Percentiles rank a stretch among this genome's conserved stretches.
Conservation (phyloP, 2,329 filamentous ascomycete species). For the Magnaporthiopsis poae region DNA sequence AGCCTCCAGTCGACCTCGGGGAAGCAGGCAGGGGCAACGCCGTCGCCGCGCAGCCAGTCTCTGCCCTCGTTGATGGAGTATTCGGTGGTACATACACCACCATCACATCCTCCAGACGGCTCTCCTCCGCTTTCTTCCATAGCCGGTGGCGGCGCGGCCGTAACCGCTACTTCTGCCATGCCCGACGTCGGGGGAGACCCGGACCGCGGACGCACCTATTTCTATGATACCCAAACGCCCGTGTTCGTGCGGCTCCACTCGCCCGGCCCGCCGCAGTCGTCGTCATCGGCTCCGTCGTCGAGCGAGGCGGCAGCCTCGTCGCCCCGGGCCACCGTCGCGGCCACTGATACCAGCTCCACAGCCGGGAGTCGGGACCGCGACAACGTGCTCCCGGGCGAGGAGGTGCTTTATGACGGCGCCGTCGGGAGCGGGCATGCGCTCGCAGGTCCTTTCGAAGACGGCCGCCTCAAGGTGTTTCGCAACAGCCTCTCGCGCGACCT, state of each 20-base stretch:
- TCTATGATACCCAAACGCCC: conserved; percentile 17
- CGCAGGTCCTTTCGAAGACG: conserved; percentile 15
- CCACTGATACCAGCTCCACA: too few species aligned
- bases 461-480: conserved; percentile 20
- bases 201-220: background rate
- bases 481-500: conserved; percentile 19
- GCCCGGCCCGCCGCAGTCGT: conserved; percentile 1
- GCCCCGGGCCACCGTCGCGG: too few species aligned
- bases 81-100: conserved; percentile 8
- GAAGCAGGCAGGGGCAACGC: background rate
- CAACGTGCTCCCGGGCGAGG: conserved; percentile 21
- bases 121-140: too few species aligned
- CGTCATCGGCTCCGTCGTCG: too few species aligned
- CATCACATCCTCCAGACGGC: too few species aligned
- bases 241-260: conserved; percentile 15
- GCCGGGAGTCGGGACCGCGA: conserved; percentile 17
- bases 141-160: too few species aligned
- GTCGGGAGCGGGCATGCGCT: conserved; percentile 17
- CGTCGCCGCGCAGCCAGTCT: conserved; percentile 1
- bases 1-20: conserved; percentile 1
- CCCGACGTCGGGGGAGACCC: background rate
- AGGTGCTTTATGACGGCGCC: conserved; percentile 19
- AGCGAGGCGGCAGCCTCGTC: too few species aligned
- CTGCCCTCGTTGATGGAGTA: conserved; percentile 17
- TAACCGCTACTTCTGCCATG: too few species aligned